A percentile compares a stretch with the other conserved stretches of the same genome.
phyloP scores from a whole-genome alignment of 2,329 filamentous ascomycete species.

The Aspergillus amoenus region DNA sequence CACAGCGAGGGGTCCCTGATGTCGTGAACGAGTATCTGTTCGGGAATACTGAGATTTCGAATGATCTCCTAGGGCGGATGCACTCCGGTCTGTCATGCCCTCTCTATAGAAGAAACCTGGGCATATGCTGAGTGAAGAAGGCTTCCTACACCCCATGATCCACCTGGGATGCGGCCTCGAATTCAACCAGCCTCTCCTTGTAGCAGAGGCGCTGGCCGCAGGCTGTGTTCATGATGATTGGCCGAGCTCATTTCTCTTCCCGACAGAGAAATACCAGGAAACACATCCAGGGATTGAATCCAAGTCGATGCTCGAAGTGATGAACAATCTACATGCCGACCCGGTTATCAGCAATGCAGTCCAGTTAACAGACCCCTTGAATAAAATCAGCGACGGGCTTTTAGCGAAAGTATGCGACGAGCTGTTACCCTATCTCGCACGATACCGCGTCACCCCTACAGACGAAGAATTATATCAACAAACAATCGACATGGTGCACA shows the following conservation, averaged over 20 bases:
- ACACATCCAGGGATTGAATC: neutral
- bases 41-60: slow-evolving; percentile 10
- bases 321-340: neutral
- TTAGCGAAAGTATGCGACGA: neutral
- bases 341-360: neutral
- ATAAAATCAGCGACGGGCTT: slow-evolving; percentile 1
- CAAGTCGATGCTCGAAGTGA: neutral
- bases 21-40: slow-evolving; percentile 24
- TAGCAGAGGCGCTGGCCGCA: slow-evolving; percentile 10
- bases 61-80: slow-evolving; percentile 17
- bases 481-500: neutral
- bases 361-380: neutral
- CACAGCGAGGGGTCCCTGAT: slow-evolving; percentile 10
- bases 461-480: neutral
- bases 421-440: neutral
- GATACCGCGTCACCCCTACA: neutral
- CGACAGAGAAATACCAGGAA: neutral
- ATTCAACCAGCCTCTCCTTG: slow-evolving; percentile 9
- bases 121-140: neutral
- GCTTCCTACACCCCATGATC: slow-evolving; percentile 11
- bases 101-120: neutral
- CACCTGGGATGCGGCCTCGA: slow-evolving; percentile 11
- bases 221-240: slow-evolving; percentile 9
- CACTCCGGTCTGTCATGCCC: neutral
- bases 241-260: neutral